Evolutionary conservation across 768 basidiomycete genomes (phyloP).

Genomic region (Fomitopsis pulvina): DNA sequence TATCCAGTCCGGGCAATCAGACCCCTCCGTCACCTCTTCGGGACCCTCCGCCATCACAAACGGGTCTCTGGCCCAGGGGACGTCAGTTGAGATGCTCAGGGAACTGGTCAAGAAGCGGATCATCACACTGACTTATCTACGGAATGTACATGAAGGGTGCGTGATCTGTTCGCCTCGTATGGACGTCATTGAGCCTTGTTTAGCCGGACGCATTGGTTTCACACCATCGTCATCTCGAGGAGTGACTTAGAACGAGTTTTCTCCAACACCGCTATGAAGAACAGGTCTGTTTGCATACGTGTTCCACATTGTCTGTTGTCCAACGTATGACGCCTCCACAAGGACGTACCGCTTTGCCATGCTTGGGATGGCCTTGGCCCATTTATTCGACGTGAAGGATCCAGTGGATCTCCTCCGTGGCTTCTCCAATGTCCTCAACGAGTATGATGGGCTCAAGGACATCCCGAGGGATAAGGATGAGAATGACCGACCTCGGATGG

Average conservation of each 20-base stretch:
- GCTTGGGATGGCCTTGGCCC: slow-evolving; percentile 82
- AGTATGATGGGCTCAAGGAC: slow-evolving; percentile 73
- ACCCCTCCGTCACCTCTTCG: slow-evolving; percentile 23
- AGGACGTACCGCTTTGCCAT: slow-evolving; percentile 81
- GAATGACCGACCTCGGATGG: slow-evolving; percentile 67
- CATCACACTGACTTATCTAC: slow-evolving; percentile 77
- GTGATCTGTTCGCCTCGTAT: slow-evolving; percentile 20
- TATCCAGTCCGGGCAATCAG: slow-evolving; percentile 56
- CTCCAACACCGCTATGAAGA: slow-evolving; percentile 69
- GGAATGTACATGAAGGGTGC: slow-evolving; percentile 83
- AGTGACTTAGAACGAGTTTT: slow-evolving; percentile 71
- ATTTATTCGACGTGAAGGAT: slow-evolving; percentile 73
- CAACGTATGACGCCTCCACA: neutral
- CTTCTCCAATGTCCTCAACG: slow-evolving; percentile 61
- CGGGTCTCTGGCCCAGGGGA: slow-evolving; percentile 40
- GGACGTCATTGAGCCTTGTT: slow-evolving; percentile 1
- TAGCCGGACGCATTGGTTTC: slow-evolving; percentile 83
- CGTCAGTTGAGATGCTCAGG: slow-evolving; percentile 71
- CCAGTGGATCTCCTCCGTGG: slow-evolving; percentile 76
- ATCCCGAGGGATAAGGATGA: slow-evolving; percentile 58
- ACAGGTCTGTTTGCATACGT: slow-evolving; percentile 45
- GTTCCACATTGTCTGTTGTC: neutral
- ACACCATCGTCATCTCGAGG: slow-evolving; percentile 75
- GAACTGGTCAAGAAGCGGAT: slow-evolving; percentile 81
- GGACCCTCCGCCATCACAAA: slow-evolving; percentile 9